Evolutionary conservation across 352 stramenopile species (phyloP), one percentile per base, ranked within the genome.

Genomic region (Phytophthora lateralis): DNA sequence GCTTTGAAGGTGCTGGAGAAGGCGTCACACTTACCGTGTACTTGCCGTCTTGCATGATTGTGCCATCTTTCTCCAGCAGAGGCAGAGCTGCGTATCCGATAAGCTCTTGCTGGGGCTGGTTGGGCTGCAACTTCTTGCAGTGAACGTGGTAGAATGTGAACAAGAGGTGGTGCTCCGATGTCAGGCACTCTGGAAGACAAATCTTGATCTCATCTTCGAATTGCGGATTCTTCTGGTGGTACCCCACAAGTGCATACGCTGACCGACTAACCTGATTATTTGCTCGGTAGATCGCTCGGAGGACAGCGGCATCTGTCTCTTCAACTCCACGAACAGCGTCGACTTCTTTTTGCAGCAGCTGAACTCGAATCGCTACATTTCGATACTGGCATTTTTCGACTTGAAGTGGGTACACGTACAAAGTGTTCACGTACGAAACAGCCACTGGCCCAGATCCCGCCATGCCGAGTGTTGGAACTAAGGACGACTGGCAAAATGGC

Each of bases 101-200:
- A 7, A 93, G 65, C 27, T 93, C 82, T 56, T 90, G 77, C 20
- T 88, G 82, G 10, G 71, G 71, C 43, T 93, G 80, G 21, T 68
- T 73, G 0, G 69, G 61, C 27, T 75, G 71, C 2, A 91, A 46
- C 35, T 91, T 93, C 59, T 93, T 93, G 73, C 84, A 93, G 53
- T 93, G 82, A 0, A 93, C 82, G 60, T 93, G 84, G 44, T 86
- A 91, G 46, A 93, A 90, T 8, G 76, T 89, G 62, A 91, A 88
- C 1, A 90, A 54, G 12, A 93, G 50, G 41, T 90, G 77, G 38
- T 93, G 80, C 0, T 38, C 37, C 5, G 17, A 20, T n/a, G 76
- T 80, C 17, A 93, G 63, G 24, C 57, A 55, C 55, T 81, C 70
- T 2, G 84, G 84, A 9, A 93, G 69, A 30, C 69, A 77, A 32